Evolutionary conservation across 345 rosid genomes (phyloP).

Genomic region (Stellera chamaejasme): DNA sequence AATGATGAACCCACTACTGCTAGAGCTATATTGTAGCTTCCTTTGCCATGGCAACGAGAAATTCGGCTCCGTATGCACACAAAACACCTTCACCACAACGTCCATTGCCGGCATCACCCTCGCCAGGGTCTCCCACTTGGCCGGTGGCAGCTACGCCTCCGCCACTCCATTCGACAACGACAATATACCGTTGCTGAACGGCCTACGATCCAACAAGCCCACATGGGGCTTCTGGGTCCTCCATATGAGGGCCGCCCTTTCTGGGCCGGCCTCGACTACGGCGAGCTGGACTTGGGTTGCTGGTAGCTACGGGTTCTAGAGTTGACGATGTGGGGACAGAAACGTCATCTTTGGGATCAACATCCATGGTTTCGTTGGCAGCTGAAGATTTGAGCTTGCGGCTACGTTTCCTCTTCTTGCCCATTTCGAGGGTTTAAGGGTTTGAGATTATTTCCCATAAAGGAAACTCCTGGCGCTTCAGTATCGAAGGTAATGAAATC

Average conservation of each 20-base stretch:
- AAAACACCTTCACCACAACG: slow-evolving; percentile 86
- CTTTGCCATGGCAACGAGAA: slow-evolving; percentile 93
- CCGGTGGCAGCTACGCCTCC: slow-evolving; percentile 23
- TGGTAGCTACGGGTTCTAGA: slow-evolving; percentile 21
- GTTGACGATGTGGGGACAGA: slow-evolving; percentile 13
- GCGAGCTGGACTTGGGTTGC: slow-evolving; percentile 27
- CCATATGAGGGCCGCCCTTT: slow-evolving; percentile 26
- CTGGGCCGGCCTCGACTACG: slow-evolving; percentile 41
- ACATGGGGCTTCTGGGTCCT: slow-evolving; percentile 16
- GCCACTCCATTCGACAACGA: slow-evolving; percentile 13
- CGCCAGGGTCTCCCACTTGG: slow-evolving; percentile 60
- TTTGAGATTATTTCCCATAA: neutral
- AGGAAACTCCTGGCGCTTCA: neutral
- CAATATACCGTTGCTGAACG: slow-evolving; percentile 4
- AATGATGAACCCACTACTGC: slow-evolving; percentile 74
- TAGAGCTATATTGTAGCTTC: slow-evolving; percentile 77
- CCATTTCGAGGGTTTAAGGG: slow-evolving; percentile 14
- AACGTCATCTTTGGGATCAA: slow-evolving; percentile 11
- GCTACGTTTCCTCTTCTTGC: slow-evolving; percentile 36
- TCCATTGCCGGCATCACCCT: slow-evolving; percentile 83
- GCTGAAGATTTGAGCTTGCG: slow-evolving; percentile 24
- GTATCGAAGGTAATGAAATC: neutral
- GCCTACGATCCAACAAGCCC: slow-evolving; percentile 23
- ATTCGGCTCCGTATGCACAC: slow-evolving; percentile 90
- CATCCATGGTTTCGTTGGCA: slow-evolving; percentile 24